Conservation (phyloP, 441 rosid genomes). For the Aquilaria agallochum region DNA sequence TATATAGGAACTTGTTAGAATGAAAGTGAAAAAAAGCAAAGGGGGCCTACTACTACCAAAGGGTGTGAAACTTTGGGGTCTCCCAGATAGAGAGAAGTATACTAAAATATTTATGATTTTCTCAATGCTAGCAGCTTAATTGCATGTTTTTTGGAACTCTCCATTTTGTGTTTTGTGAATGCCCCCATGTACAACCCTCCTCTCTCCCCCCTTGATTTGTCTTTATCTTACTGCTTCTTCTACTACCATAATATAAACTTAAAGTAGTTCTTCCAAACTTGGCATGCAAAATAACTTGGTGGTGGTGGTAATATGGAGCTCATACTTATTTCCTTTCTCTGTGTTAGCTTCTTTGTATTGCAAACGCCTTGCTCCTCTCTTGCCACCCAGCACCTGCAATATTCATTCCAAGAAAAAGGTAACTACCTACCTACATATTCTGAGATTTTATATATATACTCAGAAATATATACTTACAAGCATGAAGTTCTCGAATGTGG, state of each 20-base stretch:
- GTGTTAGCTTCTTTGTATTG: conserved; percentile 12
- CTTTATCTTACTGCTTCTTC: background rate
- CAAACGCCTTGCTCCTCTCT: conserved; percentile 18
- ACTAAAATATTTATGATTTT: too few relatives aligned
- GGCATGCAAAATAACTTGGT: too few relatives aligned
- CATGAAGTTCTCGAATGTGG: too few relatives aligned
- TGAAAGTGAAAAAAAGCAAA: too few relatives aligned
- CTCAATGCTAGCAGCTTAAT: background rate
- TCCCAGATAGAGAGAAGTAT: conserved; percentile 19
- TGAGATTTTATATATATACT: too few relatives aligned
- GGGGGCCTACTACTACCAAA: background rate
- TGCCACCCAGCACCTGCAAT: conserved; percentile 12
- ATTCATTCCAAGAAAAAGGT: conserved; percentile 27
- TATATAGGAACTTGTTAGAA: too few relatives aligned
- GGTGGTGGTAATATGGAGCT: conserved; percentile 26
- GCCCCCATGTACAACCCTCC: background rate
- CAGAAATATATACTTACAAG: too few relatives aligned
- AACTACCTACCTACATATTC: background rate
- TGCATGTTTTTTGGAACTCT: conserved; percentile 33
- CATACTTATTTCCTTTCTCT: conserved; percentile 15
- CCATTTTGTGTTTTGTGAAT: conserved; percentile 47
- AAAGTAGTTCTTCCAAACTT: too few relatives aligned
- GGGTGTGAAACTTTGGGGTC: conserved; percentile 19
- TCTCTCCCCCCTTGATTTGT: background rate
- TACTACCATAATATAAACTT: too few relatives aligned